Percentiles rank a stretch among this genome's conserved stretches.
These are phyloP conservation scores for Metarhizium humberi DNA, from an alignment of 2,329 filamentous ascomycete species.

Conservation along the genomic window DNA sequence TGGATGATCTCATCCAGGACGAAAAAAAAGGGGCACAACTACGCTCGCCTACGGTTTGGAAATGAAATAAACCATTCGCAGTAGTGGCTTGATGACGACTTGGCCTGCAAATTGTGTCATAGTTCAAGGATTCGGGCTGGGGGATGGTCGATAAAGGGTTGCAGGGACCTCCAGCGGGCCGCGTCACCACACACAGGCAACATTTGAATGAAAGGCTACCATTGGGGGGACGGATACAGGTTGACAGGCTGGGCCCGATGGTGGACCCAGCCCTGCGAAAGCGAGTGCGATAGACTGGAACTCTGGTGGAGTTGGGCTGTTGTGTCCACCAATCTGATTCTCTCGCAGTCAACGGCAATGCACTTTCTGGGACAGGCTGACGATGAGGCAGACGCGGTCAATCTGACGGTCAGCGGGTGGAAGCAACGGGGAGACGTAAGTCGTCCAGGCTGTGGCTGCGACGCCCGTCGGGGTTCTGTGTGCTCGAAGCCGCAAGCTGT, in stretches of 20 bases:
- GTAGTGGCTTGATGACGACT: no score
- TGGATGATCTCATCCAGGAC: background rate
- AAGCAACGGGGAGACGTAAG: background rate
- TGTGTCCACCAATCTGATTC: background rate
- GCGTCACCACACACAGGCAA: conserved; percentile 11
- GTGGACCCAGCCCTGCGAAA: background rate
- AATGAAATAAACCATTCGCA: background rate
- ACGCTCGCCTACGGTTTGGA: background rate
- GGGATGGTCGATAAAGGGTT: background rate
- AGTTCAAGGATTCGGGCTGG: background rate
- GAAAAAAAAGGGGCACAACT: background rate
- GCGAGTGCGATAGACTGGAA: background rate
- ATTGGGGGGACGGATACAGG: conserved; percentile 2
- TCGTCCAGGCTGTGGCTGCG: conserved; percentile 1
- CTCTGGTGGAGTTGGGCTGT: background rate
- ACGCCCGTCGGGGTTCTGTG: background rate
- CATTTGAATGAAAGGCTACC: background rate
- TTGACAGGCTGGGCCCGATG: background rate
- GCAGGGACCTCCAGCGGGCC: conserved; percentile 2
- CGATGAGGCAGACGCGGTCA: conserved; percentile 1
- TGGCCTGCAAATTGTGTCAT: background rate
- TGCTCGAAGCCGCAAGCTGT: no score
- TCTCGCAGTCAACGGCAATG: background rate
- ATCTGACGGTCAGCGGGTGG: background rate
- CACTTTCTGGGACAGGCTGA: background rate